These are phyloP conservation scores for Cladosporium sp. DNA, from an alignment of 2,329 filamentous ascomycete genomes.

Conservation along the genomic window DNA sequence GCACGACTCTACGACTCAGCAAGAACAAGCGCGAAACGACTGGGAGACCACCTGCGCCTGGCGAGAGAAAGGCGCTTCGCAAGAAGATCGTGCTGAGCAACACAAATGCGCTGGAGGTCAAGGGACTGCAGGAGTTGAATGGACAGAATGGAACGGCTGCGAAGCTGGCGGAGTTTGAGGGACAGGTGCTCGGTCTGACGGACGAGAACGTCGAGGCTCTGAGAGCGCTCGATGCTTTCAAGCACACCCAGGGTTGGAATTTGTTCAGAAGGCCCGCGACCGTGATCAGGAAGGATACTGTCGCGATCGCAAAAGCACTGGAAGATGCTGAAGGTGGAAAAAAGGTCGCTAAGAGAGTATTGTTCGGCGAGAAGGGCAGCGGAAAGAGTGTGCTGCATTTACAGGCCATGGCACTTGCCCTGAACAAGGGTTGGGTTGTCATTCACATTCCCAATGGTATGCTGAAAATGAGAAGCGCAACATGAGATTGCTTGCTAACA, in stretches of 20 bases:
- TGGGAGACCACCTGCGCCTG: slow-evolving; percentile 49
- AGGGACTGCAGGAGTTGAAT: slow-evolving; percentile 65
- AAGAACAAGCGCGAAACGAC: slow-evolving; percentile 35
- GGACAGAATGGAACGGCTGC: slow-evolving; percentile 50
- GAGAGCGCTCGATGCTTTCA: slow-evolving; percentile 85
- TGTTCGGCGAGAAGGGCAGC: slow-evolving; percentile 71
- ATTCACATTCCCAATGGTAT: slow-evolving; percentile 86
- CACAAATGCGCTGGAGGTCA: slow-evolving; percentile 82
- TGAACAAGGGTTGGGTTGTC: slow-evolving; percentile 84
- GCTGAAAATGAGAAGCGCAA: slow-evolving; percentile 30
- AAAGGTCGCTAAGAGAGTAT: slow-evolving; percentile 63
- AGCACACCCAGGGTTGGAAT: slow-evolving; percentile 83
- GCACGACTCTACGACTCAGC: slow-evolving; percentile 33
- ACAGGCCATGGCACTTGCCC: slow-evolving; percentile 79
- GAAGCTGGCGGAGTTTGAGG: slow-evolving; percentile 50
- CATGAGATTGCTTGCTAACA: slow-evolving; percentile 5
- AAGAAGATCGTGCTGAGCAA: slow-evolving; percentile 93
- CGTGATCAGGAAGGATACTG: slow-evolving; percentile 76
- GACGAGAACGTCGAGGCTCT: slow-evolving; percentile 74
- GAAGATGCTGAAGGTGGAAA: slow-evolving; percentile 48
- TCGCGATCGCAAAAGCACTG: slow-evolving; percentile 61
- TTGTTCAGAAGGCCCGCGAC: slow-evolving; percentile 81
- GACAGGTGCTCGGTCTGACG: slow-evolving; percentile 70
- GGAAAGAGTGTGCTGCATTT: slow-evolving; percentile 88
- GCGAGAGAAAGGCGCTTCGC: slow-evolving; percentile 83